These are phyloP conservation scores for Pseudotsuga menziesii DNA, from an alignment of 75 land plant species.

Conservation along the genomic window DNA sequence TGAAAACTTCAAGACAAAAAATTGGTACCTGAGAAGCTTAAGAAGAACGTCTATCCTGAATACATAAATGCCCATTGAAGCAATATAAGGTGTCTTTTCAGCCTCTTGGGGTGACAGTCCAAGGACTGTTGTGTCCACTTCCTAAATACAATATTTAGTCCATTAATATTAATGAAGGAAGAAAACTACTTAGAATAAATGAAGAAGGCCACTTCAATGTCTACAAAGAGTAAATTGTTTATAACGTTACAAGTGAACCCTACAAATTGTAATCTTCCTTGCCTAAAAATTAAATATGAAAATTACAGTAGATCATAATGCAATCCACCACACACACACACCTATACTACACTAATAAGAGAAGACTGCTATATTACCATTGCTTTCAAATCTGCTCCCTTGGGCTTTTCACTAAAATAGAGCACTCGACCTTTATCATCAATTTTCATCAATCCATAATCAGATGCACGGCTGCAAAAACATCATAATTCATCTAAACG, in stretches of 20 bases:
- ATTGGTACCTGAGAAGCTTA: constrained; percentile 53
- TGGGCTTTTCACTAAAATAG: constrained; percentile 83
- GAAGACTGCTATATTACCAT: constrained; percentile 44
- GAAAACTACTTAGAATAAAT: not conserved
- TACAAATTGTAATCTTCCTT: not conserved
- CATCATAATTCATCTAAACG: constrained; percentile 8
- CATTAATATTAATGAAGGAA: constrained; percentile 1
- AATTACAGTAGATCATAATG: not conserved
- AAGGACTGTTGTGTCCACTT: not conserved
- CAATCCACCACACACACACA: not conserved
- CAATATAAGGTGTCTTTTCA: constrained; percentile 65
- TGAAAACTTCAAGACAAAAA: not conserved
- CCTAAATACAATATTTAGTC: constrained; percentile 4
- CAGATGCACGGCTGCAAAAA: constrained; percentile 84
- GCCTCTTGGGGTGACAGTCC: constrained; percentile 67
- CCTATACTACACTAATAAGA: constrained; percentile 2
- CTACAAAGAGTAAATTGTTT: not conserved
- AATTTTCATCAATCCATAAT: constrained; percentile 89
- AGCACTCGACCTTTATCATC: constrained; percentile 59
- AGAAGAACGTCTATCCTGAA: constrained; percentile 71
- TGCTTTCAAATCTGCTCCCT: constrained; percentile 59
- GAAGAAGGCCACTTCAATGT: constrained; percentile 1
- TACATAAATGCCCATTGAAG: constrained; percentile 95
- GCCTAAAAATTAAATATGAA: not conserved
- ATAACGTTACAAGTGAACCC: not conserved